Percentiles rank a stretch among this genome's conserved stretches.
phyloP scores from a whole-genome alignment of 2,329 filamentous ascomycete species.

The Incumbomyces delicatus region DNA sequence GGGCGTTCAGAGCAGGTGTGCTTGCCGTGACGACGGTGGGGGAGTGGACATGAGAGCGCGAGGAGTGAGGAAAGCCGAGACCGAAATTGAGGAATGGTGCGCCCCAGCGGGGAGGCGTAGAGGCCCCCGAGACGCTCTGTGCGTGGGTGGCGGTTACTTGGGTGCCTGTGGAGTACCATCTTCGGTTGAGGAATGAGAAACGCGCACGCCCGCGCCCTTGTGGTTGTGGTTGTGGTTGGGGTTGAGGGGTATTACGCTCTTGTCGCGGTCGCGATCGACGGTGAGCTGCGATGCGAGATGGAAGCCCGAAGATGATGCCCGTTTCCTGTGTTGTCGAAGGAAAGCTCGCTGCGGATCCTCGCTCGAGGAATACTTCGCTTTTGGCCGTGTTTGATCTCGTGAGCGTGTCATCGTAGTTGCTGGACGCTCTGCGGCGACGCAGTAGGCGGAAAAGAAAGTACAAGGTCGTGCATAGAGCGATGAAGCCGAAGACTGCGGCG shows the following conservation, averaged over 20 bases:
- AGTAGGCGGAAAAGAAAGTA: not conserved
- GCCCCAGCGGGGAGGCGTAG: conserved; percentile 1
- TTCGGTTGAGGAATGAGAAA: conserved; percentile 1
- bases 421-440: not conserved
- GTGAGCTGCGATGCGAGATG: not conserved
- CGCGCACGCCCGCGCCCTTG: not conserved
- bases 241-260: too few relatives aligned
- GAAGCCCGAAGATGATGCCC: conserved; percentile 1
- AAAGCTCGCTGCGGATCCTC: not conserved
- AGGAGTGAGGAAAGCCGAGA: not conserved
- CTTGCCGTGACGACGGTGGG: not conserved
- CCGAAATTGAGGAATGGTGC: not conserved
- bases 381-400: not conserved
- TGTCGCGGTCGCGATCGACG: not conserved
- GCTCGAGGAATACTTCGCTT: not conserved
- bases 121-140: not conserved
- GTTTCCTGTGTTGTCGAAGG: not conserved
- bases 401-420: not conserved
- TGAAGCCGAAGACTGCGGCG: conserved; percentile 1
- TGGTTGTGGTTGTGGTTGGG: not conserved
- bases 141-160: not conserved
- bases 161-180: conserved; percentile 1
- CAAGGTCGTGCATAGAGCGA: not conserved
- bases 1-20: not conserved
- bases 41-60: not conserved